Evolutionary conservation across 495 filamentous ascomycete genomes (phyloP), one percentile per base, ranked within the genome.

Genomic region (Aspergillus hancockii): DNA sequence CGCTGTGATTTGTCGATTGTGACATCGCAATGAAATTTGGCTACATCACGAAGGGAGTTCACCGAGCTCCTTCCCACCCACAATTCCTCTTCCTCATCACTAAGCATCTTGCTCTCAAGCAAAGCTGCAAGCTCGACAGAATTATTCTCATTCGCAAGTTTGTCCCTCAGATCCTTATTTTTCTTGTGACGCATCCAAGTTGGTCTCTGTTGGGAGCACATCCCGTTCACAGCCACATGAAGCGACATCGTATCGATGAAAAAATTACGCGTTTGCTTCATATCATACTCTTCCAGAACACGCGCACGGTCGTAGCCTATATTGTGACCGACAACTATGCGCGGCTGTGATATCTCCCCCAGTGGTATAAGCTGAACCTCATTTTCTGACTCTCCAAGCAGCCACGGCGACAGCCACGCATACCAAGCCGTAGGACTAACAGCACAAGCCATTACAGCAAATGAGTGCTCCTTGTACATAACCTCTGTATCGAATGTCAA

Each of bases 211-310:
- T 89, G 89, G 10, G 94, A 97, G 69, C 94, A 99, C 94, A 99
- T 99, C 31, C 94, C 94, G 66, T 99, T 99, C 9, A 97, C 93
- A 13, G 94, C 94, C 8, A 97, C 93, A 69, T 99, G 94, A 52
- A 99, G 79, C 9, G 92, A 97, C 94, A 99, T 99, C 3, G 94
- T 99, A 76, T 99, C 94, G 25, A 99, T 70, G 66, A 96, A 99
- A 43, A 84, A 90, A 63, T 90, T 98, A 52, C 84, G 85, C 23
- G 91, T 85, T 68, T 96, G 92, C 52, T 81, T 73, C 40, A 97
- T 69, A 64, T 87, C 81, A 68, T 99, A 99, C 70, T 99, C 94
- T 70, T 99, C 94, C 12, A 83, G 68, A 51, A 97, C 84, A 25
- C 95, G 84, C 22, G 93, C 92, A 12, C 94, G 82, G 69, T 99